These are phyloP conservation scores for Talaromyces sp. DNA, from an alignment of 2,329 filamentous ascomycete genomes.

Conservation along the genomic window DNA sequence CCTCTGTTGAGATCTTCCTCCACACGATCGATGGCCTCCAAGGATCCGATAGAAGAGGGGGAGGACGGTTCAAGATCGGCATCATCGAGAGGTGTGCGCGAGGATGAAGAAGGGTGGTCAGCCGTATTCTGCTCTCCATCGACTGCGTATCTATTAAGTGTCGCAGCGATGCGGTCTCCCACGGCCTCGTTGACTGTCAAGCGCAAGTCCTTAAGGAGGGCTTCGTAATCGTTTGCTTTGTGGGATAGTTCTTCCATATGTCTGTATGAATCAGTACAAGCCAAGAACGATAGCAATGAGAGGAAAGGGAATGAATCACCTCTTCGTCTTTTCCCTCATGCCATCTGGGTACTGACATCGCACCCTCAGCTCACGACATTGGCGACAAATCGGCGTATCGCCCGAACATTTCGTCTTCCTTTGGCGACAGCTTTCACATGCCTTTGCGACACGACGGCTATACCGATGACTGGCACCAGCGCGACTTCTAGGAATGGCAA, in stretches of 20 bases:
- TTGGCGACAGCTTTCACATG: slow-evolving; percentile 42
- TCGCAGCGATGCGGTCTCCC: slow-evolving; percentile 33
- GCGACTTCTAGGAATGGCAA: slow-evolving; percentile 30
- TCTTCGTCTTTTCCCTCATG: slow-evolving; percentile 38
- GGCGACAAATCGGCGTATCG: slow-evolving; percentile 39
- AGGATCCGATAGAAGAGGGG: slow-evolving; percentile 39
- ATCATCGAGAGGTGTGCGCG: slow-evolving; percentile 28
- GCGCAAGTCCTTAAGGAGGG: slow-evolving; percentile 36
- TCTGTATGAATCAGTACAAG: slow-evolving; percentile 21
- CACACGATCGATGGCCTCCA: slow-evolving; percentile 45
- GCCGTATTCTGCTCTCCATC: slow-evolving; percentile 22
- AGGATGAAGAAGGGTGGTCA: slow-evolving; percentile 28
- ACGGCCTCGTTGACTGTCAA: slow-evolving; percentile 30
- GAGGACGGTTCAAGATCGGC: slow-evolving; percentile 26
- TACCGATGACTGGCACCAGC: slow-evolving; percentile 20
- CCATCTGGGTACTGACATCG: slow-evolving; percentile 40
- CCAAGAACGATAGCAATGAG: background rate
- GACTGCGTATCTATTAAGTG: slow-evolving; percentile 36
- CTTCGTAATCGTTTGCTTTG: slow-evolving; percentile 38
- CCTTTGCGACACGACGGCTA: slow-evolving; percentile 33
- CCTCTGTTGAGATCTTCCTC: slow-evolving; percentile 43
- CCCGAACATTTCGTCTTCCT: slow-evolving; percentile 46
- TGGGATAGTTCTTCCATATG: slow-evolving; percentile 34
- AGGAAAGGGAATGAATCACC: slow-evolving; percentile 22
- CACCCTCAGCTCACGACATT: slow-evolving; percentile 39